These are phyloP conservation scores for Acanthamoeba lenticulata DNA, from an alignment of 208 protist species.

Conservation along the genomic window DNA sequence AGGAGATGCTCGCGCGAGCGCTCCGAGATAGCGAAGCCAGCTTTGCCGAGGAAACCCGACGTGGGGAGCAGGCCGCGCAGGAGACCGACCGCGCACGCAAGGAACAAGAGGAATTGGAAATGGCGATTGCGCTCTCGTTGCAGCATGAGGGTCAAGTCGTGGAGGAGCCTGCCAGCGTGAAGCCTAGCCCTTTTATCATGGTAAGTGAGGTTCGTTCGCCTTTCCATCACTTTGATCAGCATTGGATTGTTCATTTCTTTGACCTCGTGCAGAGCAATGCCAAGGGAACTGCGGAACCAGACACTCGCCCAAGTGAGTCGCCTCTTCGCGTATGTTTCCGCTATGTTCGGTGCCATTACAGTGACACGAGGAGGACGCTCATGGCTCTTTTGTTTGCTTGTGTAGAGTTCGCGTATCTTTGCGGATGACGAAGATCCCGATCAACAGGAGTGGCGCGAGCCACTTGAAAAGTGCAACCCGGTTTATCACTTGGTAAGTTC, in stretches of 20 bases:
- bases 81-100: background rate
- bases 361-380: background rate
- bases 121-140: slow-evolving; percentile 7
- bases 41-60: background rate
- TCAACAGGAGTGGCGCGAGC: background rate
- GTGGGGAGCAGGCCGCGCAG: background rate
- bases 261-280: too few relatives aligned
- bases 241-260: too few relatives aligned
- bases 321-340: background rate
- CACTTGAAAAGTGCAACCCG: background rate
- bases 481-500: background rate
- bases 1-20: background rate
- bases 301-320: background rate
- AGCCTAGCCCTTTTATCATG: too few relatives aligned
- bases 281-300: background rate
- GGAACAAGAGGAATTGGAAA: slow-evolving; percentile 10
- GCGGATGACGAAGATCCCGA: background rate
- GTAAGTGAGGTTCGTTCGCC: too few relatives aligned
- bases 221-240: background rate
- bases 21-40: background rate
- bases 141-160: background rate
- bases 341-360: background rate
- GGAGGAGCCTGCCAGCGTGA: background rate
- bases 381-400: background rate
- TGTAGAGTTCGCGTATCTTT: background rate